Evolutionary conservation across 2,329 filamentous ascomycete genomes (phyloP).

Genomic region (Diaporthe aspalathi): DNA sequence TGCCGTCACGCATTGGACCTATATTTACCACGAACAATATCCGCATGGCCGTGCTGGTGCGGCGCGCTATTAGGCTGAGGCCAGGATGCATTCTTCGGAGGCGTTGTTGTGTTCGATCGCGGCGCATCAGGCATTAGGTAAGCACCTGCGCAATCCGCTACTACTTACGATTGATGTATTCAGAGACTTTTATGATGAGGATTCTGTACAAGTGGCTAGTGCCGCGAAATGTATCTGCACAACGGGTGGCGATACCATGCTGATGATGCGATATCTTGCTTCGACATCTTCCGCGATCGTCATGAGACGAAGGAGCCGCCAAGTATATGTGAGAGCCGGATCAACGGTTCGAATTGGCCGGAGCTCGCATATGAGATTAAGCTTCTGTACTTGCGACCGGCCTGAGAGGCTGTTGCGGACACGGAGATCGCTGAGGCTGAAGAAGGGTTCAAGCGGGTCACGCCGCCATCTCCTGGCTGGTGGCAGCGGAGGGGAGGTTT

Average conservation of each 20-base stretch:
- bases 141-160: too few relatives aligned
- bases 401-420: background rate
- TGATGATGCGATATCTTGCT: background rate
- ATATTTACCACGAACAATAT: background rate
- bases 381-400: background rate
- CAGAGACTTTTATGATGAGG: background rate
- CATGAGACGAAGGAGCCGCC: background rate
- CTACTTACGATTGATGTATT: background rate
- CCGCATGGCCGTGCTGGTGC: constrained; percentile 7
- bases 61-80: constrained; percentile 1
- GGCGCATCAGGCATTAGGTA: background rate
- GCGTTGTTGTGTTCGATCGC: constrained; percentile 18
- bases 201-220: background rate
- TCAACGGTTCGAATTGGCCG: background rate
- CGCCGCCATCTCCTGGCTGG: background rate
- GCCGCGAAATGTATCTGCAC: background rate
- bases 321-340: background rate
- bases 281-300: background rate
- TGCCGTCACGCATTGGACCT: background rate
- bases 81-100: constrained; percentile 13
- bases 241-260: background rate
- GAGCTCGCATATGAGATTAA: background rate
- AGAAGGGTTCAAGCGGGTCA: background rate
- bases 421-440: background rate
- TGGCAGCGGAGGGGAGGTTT: background rate